Evolutionary conservation across 495 filamentous ascomycete genomes (phyloP).

Genomic region (Aspergillus wentii): DNA sequence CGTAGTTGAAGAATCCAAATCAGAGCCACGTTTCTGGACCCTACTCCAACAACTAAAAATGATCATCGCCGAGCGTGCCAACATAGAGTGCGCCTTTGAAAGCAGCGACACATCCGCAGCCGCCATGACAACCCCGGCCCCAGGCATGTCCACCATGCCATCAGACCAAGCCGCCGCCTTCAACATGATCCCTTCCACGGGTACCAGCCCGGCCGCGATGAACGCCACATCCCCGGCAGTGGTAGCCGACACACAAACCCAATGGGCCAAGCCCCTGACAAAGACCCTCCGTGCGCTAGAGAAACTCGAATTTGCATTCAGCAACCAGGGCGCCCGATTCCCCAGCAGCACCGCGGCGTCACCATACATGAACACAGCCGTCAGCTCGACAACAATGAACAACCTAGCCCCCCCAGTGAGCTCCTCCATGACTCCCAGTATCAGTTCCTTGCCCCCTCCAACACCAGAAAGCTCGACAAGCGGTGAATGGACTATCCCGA

Average conservation of each 20-base stretch:
- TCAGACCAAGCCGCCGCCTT: constrained; percentile 13
- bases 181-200: constrained; percentile 26
- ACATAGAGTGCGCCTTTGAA: constrained; percentile 27
- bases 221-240: constrained; percentile 23
- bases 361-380: constrained; percentile 12
- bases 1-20: constrained; percentile 40
- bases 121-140: constrained; percentile 16
- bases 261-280: constrained; percentile 44
- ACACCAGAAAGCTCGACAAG: constrained; percentile 46
- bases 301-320: constrained; percentile 39
- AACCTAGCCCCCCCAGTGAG: constrained; percentile 15
- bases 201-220: constrained; percentile 14
- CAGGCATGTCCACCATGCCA: constrained; percentile 2
- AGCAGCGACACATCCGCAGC: constrained; percentile 9
- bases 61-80: constrained; percentile 42
- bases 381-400: constrained; percentile 4
- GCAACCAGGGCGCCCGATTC: constrained; percentile 14
- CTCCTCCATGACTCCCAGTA: constrained; percentile 30
- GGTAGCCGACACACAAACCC: constrained; percentile 32
- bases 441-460: constrained; percentile 38
- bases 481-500: constrained; percentile 43
- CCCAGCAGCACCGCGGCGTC: constrained; percentile 8
- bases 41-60: constrained; percentile 35
- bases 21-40: constrained; percentile 32
- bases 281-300: constrained; percentile 43